Percentiles rank a stretch among this genome's conserved stretches.
phyloP scores from a whole-genome alignment of 306 rosid species.

The Gastrolobium bilobum region DNA sequence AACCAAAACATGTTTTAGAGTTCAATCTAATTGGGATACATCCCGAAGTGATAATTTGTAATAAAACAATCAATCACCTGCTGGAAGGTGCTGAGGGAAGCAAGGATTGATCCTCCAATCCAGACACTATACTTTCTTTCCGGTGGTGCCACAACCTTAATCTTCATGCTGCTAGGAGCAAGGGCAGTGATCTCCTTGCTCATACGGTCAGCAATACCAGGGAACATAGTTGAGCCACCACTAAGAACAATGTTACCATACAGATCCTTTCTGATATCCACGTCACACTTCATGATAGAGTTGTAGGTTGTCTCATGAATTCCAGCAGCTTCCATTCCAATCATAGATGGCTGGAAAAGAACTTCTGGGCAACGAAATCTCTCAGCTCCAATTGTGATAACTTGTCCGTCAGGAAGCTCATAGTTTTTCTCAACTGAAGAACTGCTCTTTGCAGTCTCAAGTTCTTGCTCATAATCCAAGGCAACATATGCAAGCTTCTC shows the following conservation, averaged over 20 bases:
- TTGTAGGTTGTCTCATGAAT: slow-evolving; percentile 97
- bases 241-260: slow-evolving; percentile 96
- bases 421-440: slow-evolving; percentile 96
- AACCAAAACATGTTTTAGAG: slow-evolving; percentile 42
- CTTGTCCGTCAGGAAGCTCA: slow-evolving; percentile 94
- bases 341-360: slow-evolving; percentile 97
- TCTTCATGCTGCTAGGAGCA: slow-evolving; percentile 99
- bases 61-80: slow-evolving; percentile 66
- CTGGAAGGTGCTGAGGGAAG: slow-evolving; percentile 99
- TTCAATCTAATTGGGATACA: slow-evolving; percentile 8
- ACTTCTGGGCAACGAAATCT: slow-evolving; percentile 98
- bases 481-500: slow-evolving; percentile 99
- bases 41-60: not conserved
- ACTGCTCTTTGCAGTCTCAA: slow-evolving; percentile 95
- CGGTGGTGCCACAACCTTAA: slow-evolving; percentile 98
- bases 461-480: slow-evolving; percentile 93
- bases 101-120: slow-evolving; percentile 99
- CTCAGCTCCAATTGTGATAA: slow-evolving; percentile 97
- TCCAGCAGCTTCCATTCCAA: slow-evolving; percentile 99
- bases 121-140: slow-evolving; percentile 99
- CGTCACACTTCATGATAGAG: slow-evolving; percentile 99
- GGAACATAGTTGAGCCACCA: slow-evolving; percentile 99
- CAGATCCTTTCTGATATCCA: slow-evolving; percentile 95
- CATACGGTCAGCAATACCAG: slow-evolving; percentile 98
- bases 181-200: slow-evolving; percentile 99